phyloP scores from a whole-genome alignment of 2,329 filamentous ascomycete genomes.

The Aspergillus sp. region DNA sequence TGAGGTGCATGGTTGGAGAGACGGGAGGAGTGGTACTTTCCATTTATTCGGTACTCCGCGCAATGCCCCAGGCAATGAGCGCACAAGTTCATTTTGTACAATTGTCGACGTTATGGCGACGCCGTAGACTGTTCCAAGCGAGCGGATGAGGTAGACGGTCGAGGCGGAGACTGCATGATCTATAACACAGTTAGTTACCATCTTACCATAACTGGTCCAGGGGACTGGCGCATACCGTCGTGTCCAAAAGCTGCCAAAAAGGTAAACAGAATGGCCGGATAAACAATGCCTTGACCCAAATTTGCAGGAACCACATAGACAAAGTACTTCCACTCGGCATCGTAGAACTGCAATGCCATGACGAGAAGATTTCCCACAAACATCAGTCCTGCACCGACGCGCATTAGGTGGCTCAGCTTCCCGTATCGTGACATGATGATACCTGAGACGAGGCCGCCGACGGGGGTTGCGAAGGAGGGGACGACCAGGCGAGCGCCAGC shows the following conservation, averaged over 20 bases:
- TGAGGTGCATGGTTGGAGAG: not conserved
- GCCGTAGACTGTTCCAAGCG: slow-evolving; percentile 64
- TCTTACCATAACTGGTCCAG: not conserved
- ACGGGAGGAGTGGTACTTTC: slow-evolving; percentile 48
- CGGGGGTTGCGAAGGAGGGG: slow-evolving; percentile 47
- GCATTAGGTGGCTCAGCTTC: slow-evolving; percentile 42
- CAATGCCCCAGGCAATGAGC: slow-evolving; percentile 55
- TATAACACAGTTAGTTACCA: slow-evolving; percentile 24
- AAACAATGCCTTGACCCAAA: slow-evolving; percentile 49
- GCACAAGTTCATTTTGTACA: slow-evolving; percentile 61
- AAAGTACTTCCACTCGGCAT: slow-evolving; percentile 47
- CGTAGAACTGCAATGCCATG: slow-evolving; percentile 41
- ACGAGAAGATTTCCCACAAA: slow-evolving; percentile 45
- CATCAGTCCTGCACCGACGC: slow-evolving; percentile 44
- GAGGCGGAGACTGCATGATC: slow-evolving; percentile 65
- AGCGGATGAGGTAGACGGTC: slow-evolving; percentile 64
- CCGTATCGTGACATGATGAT: slow-evolving; percentile 51
- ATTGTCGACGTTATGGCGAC: slow-evolving; percentile 64
- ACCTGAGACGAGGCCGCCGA: slow-evolving; percentile 46
- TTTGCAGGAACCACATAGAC: slow-evolving; percentile 48
- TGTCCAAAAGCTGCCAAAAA: slow-evolving; percentile 64
- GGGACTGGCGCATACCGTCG: slow-evolving; percentile 44
- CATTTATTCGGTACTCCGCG: slow-evolving; percentile 58
- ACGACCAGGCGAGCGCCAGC: slow-evolving; percentile 47
- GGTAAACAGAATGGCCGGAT: slow-evolving; percentile 57